Evolutionary conservation across 805 yeast species (phyloP).

Genomic region (Tetrapisispora nanseiensis): DNA sequence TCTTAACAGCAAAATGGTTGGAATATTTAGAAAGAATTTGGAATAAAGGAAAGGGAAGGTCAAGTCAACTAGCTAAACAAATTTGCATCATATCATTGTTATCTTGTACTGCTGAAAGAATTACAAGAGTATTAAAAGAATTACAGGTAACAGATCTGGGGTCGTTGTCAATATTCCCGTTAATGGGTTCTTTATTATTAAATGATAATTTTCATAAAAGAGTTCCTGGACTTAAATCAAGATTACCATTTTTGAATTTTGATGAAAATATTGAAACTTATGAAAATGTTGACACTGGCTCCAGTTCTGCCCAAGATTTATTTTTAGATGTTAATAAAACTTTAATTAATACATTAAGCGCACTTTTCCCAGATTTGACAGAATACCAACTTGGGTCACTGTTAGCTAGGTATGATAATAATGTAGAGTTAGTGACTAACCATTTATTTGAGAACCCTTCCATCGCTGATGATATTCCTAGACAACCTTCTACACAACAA

Average conservation of each 20-base stretch:
- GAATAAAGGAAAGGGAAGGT: conserved; percentile 45
- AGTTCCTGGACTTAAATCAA: conserved; percentile 43
- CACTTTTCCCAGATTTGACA: conserved; percentile 58
- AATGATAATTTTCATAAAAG: conserved; percentile 38
- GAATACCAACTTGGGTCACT: conserved; percentile 39
- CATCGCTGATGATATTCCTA: conserved; percentile 26
- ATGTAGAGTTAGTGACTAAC: conserved; percentile 51
- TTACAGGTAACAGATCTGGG: conserved; percentile 37
- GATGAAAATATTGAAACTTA: background rate
- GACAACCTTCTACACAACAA: conserved; percentile 4
- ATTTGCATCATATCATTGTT: conserved; percentile 44
- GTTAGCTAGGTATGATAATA: conserved; percentile 37
- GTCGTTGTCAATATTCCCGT: conserved; percentile 40
- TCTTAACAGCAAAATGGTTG: conserved; percentile 49
- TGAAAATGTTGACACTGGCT: background rate
- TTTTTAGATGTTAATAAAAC: conserved; percentile 17
- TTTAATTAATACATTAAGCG: conserved; percentile 36
- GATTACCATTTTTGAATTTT: conserved; percentile 38
- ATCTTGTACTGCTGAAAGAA: conserved; percentile 36
- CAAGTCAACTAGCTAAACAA: conserved; percentile 37
- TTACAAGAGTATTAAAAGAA: conserved; percentile 34
- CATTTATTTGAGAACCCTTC: conserved; percentile 55
- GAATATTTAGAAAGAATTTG: conserved; percentile 49
- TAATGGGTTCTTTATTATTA: conserved; percentile 44
- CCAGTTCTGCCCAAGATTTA: background rate